These are phyloP conservation scores for Vitis hybrid DNA, from an alignment of 177 flowering plant genomes.

Conservation along the genomic window DNA sequence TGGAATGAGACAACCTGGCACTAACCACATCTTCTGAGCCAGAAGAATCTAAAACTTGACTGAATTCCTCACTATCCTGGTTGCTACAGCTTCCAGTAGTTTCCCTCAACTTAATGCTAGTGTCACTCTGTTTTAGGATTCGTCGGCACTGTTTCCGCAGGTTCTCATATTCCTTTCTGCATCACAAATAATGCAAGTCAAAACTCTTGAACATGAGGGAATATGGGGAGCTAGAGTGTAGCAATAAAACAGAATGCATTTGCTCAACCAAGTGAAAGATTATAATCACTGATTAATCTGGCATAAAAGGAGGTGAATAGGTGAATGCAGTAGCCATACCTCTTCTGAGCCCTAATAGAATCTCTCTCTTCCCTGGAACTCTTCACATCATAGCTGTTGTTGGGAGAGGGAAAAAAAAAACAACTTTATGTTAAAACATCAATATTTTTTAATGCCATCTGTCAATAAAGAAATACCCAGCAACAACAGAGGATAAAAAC, in stretches of 20 bases:
- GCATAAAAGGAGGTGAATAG: background rate
- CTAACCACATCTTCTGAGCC: conserved; percentile 16
- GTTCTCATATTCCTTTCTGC: conserved; percentile 38
- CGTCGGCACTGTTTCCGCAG: conserved; percentile 28
- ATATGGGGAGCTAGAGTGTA: background rate
- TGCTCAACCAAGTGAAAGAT: no score
- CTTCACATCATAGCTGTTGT: conserved; percentile 48
- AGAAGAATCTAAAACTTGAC: conserved; percentile 22
- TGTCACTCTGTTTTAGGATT: conserved; percentile 9
- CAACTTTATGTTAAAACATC: no score
- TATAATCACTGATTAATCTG: no score
- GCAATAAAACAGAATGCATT: background rate
- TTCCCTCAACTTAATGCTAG: conserved; percentile 17
- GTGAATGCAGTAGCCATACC: conserved; percentile 14
- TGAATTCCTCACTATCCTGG: conserved; percentile 17
- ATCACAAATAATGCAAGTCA: background rate
- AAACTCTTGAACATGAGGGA: background rate
- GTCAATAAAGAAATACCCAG: no score
- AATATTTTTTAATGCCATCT: no score
- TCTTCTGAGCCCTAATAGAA: conserved; percentile 25
- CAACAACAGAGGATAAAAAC: no score
- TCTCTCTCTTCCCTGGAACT: conserved; percentile 62
- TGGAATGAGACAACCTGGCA: conserved; percentile 18
- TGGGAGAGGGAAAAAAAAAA: background rate
- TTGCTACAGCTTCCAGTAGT: conserved; percentile 2